Base-by-base conservation (phyloP, 352 stramenopile genomes). In the Globisporangium echinulatum region DNA sequence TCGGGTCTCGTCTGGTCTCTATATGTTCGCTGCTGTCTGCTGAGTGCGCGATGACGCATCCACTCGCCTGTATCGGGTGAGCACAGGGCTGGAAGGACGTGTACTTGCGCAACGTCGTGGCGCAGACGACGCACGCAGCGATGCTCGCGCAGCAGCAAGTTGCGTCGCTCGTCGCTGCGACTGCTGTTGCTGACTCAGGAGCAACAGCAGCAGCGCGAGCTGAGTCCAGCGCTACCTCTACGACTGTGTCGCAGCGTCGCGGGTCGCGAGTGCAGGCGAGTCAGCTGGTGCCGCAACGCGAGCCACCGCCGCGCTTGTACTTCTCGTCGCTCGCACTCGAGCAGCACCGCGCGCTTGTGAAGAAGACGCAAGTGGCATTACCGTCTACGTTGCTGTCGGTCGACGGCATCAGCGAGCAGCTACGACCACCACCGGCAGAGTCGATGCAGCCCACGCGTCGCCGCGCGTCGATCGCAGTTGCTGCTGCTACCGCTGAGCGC, bases 81-180 rank as follows among this genome's bases (percentile, higher is more conserved):
- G 19, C 53, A 1, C 46, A 82, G 70, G 63, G 63, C 3, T 89
- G 77, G 75, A 89, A 86, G 48, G 74, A 86, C 8, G 53, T 70
- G 6, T 78, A 81, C 44, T 53, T 87, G 49, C 66, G 75, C 15
- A 72, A 63, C 9, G 55, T 85, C 3, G 68, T 87, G 0, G 75
- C 68, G 1, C 69, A 89, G 52, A 79, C 75, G n/a, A 87, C 77
- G 17, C 79, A 89, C 54, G 74, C 75, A 1, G 79, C 77, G 25
- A 87, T 89, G 79, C 55, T 87, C 3, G 75, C 63, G n/a, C 56
- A 71, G 38, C 63, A 63, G 25, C 49, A 64, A 39, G 11, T 59
- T 6, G 44, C 54, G 25, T 50, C 52, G 25, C 19, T 60, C 3
- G 19, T 49, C 10, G 15, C 25, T 8, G 7, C 17, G 25, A 1